These are phyloP conservation scores for Dianthus caryophyllus DNA, from an alignment of 148 eudicot species.

Conservation along the genomic window DNA sequence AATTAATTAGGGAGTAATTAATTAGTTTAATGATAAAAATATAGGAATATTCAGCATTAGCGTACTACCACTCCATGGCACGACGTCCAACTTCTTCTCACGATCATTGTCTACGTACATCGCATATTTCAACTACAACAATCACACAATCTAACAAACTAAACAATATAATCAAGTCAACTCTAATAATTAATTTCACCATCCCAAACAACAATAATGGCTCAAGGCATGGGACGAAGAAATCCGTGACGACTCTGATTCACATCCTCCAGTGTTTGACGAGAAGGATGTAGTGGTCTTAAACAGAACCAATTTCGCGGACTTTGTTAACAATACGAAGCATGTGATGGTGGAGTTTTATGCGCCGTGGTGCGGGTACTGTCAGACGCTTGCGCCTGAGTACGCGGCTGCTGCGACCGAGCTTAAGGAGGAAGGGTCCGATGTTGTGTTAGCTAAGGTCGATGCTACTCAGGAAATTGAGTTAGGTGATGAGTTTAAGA, in stretches of 20 bases:
- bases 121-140: no score
- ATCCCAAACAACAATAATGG: no score
- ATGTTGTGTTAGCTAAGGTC: constrained; percentile 71
- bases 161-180: no score
- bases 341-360: constrained; percentile 83
- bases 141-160: no score
- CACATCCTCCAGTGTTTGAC: constrained; percentile 34
- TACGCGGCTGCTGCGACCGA: constrained; percentile 78
- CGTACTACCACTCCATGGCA: no score
- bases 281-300: constrained; percentile 71
- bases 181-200: no score
- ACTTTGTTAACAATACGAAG: constrained; percentile 36
- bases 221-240: constrained; percentile 18
- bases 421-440: constrained; percentile 46
- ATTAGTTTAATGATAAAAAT: no score
- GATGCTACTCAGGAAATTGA: constrained; percentile 65
- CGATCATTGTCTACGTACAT: no score
- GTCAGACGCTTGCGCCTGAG: constrained; percentile 75
- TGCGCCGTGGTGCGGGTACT: constrained; percentile 95
- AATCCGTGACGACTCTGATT: constrained; percentile 15
- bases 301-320: constrained; percentile 44
- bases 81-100: no score
- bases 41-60: no score
- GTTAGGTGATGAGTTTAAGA: constrained; percentile 56
- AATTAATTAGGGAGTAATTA: no score